These are phyloP conservation scores for Discostella stelligera DNA, from an alignment of 352 stramenopile genomes.

Conservation along the genomic window DNA sequence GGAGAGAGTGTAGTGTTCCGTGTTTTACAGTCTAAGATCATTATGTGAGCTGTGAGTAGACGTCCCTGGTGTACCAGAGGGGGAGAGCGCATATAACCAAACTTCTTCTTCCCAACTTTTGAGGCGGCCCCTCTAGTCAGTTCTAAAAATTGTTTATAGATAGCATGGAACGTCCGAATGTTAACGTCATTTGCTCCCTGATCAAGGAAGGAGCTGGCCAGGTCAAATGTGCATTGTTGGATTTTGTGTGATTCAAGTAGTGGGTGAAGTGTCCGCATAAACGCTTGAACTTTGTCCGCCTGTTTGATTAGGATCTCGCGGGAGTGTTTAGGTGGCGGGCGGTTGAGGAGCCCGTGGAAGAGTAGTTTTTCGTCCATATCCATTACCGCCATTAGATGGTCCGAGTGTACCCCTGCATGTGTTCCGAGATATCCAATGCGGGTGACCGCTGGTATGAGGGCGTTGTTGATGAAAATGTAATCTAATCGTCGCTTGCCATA, in stretches of 20 bases:
- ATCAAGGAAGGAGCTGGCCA: neutral
- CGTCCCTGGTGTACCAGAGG: neutral
- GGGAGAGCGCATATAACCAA: constrained; percentile 12
- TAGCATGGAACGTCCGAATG: neutral
- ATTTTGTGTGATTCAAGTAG: neutral
- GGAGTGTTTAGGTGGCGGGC: neutral
- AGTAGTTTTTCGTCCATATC: neutral
- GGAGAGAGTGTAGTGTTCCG: neutral
- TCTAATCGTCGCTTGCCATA: neutral
- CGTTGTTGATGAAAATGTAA: constrained; percentile 1
- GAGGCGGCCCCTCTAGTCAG: neutral
- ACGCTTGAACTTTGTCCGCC: constrained; percentile 7
- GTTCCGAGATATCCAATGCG: neutral
- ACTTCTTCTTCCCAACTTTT: constrained; percentile 10
- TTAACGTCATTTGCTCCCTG: neutral
- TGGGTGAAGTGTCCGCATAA: neutral
- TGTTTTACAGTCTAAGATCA: constrained; percentile 5
- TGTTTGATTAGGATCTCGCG: constrained; percentile 11
- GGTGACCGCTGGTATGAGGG: neutral
- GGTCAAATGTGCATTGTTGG: neutral
- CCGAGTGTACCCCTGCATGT: constrained; percentile 3
- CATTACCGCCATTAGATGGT: constrained; percentile 12
- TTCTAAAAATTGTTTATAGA: constrained; percentile 6
- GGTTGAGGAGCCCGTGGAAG: neutral
- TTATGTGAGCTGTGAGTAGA: neutral